phyloP scores from a whole-genome alignment of 1,284 basidiomycete species.

The Microbotryum intermedium region DNA sequence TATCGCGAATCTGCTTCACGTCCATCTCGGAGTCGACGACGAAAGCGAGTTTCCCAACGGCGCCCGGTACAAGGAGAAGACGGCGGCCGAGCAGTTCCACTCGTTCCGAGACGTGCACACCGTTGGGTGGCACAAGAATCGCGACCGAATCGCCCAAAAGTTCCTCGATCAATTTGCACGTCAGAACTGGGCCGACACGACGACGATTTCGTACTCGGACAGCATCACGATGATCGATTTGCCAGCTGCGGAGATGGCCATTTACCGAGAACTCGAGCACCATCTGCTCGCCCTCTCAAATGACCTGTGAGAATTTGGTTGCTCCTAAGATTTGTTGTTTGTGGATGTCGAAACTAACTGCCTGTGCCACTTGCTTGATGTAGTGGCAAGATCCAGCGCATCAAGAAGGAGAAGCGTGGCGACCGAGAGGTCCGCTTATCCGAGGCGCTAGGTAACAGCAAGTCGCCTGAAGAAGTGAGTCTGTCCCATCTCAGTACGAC shows the following conservation, averaged over 20 bases:
- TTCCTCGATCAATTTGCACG: conserved; percentile 43
- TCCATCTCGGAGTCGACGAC: conserved; percentile 83
- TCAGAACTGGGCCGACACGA: conserved; percentile 91
- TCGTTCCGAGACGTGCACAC: conserved; percentile 92
- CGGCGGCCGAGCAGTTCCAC: conserved; percentile 85
- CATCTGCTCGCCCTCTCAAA: conserved; percentile 78
- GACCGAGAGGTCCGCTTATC: conserved; percentile 82
- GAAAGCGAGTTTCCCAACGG: conserved; percentile 67
- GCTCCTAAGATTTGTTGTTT: too few relatives aligned
- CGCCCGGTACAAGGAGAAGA: conserved; percentile 70
- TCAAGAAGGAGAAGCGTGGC: conserved; percentile 60
- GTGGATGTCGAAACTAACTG: too few relatives aligned
- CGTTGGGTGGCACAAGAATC: conserved; percentile 80
- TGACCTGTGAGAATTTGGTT: conserved; percentile 27
- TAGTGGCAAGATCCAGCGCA: conserved; percentile 24
- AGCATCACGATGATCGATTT: conserved; percentile 61
- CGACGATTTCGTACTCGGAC: conserved; percentile 75
- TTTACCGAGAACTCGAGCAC: conserved; percentile 92
- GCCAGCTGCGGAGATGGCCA: conserved; percentile 87
- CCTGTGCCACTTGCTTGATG: conserved; percentile 16
- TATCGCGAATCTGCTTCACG: conserved; percentile 72
- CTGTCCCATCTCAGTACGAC: background rate
- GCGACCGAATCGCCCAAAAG: conserved; percentile 69
- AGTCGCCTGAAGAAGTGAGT: conserved; percentile 42
- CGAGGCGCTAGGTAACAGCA: conserved; percentile 78